Percentiles rank a stretch among this genome's conserved stretches.
phyloP scores from a whole-genome alignment of 345 rosid species.

The Murraya paniculata region DNA sequence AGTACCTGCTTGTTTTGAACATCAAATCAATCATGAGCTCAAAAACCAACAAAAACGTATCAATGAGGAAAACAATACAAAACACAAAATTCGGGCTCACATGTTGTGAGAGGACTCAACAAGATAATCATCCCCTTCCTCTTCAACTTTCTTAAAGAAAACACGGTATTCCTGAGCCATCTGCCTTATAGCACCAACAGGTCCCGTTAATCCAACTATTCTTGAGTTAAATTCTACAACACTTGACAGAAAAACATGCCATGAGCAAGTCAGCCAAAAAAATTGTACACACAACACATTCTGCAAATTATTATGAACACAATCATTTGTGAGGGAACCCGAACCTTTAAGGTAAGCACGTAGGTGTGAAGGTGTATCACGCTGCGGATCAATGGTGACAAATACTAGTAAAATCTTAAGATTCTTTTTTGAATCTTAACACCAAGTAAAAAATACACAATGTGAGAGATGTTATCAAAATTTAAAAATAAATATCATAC shows the following conservation, averaged over 20 bases:
- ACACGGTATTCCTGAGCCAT: conserved; percentile 88
- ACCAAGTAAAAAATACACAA: conserved; percentile 21
- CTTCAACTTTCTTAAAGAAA: conserved; percentile 76
- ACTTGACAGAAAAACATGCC: conserved; percentile 7
- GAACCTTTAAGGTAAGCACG: conserved; percentile 74
- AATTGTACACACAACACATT: not conserved
- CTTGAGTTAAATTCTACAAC: conserved; percentile 75
- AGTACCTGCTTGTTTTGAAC: conserved; percentile 48
- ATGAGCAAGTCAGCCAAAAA: conserved; percentile 18
- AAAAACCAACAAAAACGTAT: not conserved
- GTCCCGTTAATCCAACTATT: conserved; percentile 73
- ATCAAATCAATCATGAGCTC: not conserved
- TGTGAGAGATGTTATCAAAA: conserved; percentile 23
- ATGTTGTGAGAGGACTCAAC: conserved; percentile 78
- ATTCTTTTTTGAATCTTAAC: conserved; percentile 52
- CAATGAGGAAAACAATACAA: not conserved
- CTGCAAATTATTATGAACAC: not conserved
- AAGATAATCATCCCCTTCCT: conserved; percentile 87
- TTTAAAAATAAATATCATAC: conserved; percentile 2
- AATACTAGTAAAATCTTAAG: conserved; percentile 67
- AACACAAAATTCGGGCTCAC: conserved; percentile 32
- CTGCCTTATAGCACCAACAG: conserved; percentile 60
- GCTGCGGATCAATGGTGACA: conserved; percentile 89
- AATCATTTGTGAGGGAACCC: conserved; percentile 6
- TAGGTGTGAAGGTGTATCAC: conserved; percentile 77